These are phyloP conservation scores for Silene uniflora DNA, from an alignment of 148 eudicot genomes.

Conservation along the genomic window DNA sequence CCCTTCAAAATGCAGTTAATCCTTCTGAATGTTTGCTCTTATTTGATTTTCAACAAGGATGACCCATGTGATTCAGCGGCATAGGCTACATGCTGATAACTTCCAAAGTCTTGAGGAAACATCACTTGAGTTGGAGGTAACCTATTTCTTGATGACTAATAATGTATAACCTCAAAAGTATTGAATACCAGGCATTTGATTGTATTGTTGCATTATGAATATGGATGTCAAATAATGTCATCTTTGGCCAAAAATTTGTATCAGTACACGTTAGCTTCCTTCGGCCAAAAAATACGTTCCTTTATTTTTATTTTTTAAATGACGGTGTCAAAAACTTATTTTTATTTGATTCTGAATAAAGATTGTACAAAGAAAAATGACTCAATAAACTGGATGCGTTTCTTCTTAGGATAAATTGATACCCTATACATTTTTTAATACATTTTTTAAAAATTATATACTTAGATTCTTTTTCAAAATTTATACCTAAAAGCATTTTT, in stretches of 20 bases:
- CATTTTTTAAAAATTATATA: no score
- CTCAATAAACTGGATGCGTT: not conserved
- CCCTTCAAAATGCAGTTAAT: no score
- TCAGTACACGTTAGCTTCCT: no score
- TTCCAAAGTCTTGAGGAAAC: slow-evolving; percentile 23
- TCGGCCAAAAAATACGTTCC: no score
- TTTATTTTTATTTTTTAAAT: no score
- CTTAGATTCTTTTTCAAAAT: not conserved
- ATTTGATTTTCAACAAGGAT: slow-evolving; percentile 23
- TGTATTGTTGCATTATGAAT: no score
- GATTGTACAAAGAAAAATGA: not conserved
- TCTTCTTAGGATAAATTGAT: no score
- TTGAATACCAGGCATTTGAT: no score
- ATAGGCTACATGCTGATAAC: slow-evolving; percentile 35
- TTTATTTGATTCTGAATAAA: not conserved
- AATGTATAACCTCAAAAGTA: not conserved
- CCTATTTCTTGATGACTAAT: not conserved
- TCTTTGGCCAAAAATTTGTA: no score
- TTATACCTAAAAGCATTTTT: not conserved
- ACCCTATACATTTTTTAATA: no score
- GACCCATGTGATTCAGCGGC: slow-evolving; percentile 30
- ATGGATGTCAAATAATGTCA: no score
- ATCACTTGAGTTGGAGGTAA: slow-evolving; percentile 26
- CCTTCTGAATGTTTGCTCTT: not conserved
- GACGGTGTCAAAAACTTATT: no score